Percentiles rank a stretch among this genome's conserved stretches.
phyloP scores from a whole-genome alignment of 345 rosid species.

The Geranium rotundifolium region DNA sequence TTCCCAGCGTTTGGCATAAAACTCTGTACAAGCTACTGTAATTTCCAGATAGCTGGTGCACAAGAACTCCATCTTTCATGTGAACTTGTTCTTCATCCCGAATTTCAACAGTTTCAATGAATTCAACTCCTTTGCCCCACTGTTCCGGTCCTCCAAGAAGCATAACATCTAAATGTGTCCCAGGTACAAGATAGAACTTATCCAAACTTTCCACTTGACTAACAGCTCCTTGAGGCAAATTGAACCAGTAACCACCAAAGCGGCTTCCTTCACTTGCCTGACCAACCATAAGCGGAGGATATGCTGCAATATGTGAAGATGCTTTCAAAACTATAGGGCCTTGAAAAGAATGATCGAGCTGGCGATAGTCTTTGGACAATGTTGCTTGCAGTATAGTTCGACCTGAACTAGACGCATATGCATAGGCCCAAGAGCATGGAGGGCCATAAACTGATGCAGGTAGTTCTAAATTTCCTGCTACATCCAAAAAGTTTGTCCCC shows the following conservation, averaged over 20 bases:
- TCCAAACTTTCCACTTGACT: constrained; percentile 31
- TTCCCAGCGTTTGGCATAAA: constrained; percentile 50
- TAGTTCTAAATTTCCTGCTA: constrained; percentile 16
- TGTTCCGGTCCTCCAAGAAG: constrained; percentile 82
- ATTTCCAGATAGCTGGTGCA: constrained; percentile 31
- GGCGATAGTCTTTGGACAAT: constrained; percentile 49
- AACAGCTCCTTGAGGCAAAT: constrained; percentile 31
- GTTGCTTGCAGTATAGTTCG: constrained; percentile 67
- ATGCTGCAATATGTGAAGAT: constrained; percentile 61
- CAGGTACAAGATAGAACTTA: constrained; percentile 70
- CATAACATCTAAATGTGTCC: constrained; percentile 59
- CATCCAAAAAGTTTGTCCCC: constrained; percentile 24
- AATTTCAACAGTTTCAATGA: constrained; percentile 44
- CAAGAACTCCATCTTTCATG: constrained; percentile 30
- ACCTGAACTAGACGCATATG: constrained; percentile 66
- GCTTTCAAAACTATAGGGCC: constrained; percentile 55
- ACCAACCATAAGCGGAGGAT: constrained; percentile 53
- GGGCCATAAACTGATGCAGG: constrained; percentile 33
- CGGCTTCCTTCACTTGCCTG: constrained; percentile 69
- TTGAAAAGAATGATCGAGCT: constrained; percentile 37
- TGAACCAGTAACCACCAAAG: constrained; percentile 81
- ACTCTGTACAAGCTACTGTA: constrained; percentile 41
- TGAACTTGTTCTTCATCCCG: constrained; percentile 24
- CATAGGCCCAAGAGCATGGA: constrained; percentile 58
- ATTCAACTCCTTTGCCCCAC: constrained; percentile 55